Conservation (phyloP, 1,284 basidiomycete species). For the Volvariella volvacea region DNA sequence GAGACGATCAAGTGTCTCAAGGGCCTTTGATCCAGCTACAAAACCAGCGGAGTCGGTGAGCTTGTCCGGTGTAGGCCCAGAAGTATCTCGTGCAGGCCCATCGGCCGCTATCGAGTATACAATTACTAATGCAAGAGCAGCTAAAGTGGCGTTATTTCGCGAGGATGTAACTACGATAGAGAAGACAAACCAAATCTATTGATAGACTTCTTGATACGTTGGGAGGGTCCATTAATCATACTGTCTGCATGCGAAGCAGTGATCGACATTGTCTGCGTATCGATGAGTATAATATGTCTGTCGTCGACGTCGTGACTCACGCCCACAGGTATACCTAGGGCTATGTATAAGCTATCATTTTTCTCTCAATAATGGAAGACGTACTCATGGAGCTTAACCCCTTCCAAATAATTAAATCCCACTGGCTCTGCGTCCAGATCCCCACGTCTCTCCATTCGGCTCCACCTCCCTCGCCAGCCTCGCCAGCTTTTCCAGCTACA, state of each 20-base stretch:
- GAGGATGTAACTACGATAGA: slow-evolving; percentile 6
- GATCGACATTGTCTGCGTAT: slow-evolving; percentile 47
- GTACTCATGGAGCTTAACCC: slow-evolving; percentile 83
- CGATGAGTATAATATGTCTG: slow-evolving; percentile 4
- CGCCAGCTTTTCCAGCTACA: slow-evolving; percentile 52
- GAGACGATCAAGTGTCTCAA: slow-evolving; percentile 85
- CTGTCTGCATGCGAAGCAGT: slow-evolving; percentile 67
- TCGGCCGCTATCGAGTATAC: slow-evolving; percentile 92
- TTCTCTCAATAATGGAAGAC: slow-evolving; percentile 21
- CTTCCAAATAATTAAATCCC: slow-evolving; percentile 82
- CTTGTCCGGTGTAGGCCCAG: slow-evolving; percentile 25
- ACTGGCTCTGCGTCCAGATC: slow-evolving; percentile 86
- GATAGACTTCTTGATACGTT: slow-evolving; percentile 65
- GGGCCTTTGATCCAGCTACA: slow-evolving; percentile 82
- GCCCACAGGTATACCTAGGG: slow-evolving; percentile 67
- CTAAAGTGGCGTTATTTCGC: slow-evolving; percentile 27
- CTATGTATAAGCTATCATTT: slow-evolving; percentile 5
- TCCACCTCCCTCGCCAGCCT: slow-evolving; percentile 45
- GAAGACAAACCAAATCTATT: slow-evolving; percentile 58
- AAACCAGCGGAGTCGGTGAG: slow-evolving; percentile 41
- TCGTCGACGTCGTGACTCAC: slow-evolving; percentile 24
- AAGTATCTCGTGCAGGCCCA: slow-evolving; percentile 48
- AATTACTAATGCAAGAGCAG: slow-evolving; percentile 80
- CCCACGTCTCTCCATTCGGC: slow-evolving; percentile 74
- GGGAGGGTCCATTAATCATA: slow-evolving; percentile 54